Conservation (phyloP, 23 red algal genomes). For the Gracilaria vermiculophylla region DNA sequence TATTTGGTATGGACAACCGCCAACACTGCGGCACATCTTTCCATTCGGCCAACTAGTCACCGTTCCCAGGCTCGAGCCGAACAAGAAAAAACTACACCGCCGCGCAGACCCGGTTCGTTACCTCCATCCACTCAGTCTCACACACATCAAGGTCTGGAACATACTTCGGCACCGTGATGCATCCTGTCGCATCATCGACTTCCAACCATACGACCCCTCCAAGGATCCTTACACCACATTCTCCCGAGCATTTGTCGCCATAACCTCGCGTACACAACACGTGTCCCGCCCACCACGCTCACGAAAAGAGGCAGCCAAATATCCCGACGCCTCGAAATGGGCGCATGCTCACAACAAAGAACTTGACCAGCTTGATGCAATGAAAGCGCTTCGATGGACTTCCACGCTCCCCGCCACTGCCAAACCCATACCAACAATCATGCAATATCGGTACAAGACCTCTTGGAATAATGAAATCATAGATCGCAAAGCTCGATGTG, state of each 20-base stretch:
- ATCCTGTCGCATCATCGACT: neutral
- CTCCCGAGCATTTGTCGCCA: neutral
- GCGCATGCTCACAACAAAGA: conserved; percentile 3
- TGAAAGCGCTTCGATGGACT: neutral
- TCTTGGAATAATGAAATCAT: neutral
- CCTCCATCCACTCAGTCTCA: neutral
- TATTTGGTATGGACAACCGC: neutral
- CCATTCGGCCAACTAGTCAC: neutral
- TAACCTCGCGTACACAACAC: neutral
- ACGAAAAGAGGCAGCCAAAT: conserved; percentile 6
- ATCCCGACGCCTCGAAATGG: conserved; percentile 30
- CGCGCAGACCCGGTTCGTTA: neutral
- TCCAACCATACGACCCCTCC: neutral
- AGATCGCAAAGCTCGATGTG: conserved; percentile 2
- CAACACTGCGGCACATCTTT: neutral
- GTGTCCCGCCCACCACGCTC: neutral
- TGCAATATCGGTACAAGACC: conserved; percentile 36
- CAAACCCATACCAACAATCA: neutral
- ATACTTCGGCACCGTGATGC: neutral
- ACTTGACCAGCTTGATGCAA: conserved; percentile 36
- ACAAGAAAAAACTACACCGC: neutral
- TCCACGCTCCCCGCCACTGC: neutral
- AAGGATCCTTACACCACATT: neutral
- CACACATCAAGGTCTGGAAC: neutral
- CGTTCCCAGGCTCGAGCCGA: neutral